Conservation (phyloP, 768 basidiomycete genomes). For the Termitomyces sp. region DNA sequence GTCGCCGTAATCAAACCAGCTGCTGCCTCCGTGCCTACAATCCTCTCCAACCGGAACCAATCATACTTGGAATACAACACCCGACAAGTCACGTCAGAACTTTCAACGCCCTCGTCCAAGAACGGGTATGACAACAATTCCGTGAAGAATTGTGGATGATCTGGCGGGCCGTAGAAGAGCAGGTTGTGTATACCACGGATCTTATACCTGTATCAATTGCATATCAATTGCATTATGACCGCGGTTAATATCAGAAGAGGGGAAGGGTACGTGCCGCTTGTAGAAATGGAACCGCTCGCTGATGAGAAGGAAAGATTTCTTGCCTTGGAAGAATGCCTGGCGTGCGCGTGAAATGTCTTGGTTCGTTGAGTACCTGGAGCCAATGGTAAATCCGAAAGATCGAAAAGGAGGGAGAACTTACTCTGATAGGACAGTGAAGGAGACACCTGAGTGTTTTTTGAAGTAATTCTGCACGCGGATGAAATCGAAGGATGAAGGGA, state of each 20-base stretch:
- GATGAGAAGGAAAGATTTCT: constrained; percentile 82
- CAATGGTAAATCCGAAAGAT: neutral
- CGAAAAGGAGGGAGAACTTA: constrained; percentile 28
- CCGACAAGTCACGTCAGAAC: constrained; percentile 77
- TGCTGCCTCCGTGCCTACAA: constrained; percentile 57
- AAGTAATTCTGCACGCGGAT: constrained; percentile 88
- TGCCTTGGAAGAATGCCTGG: constrained; percentile 87
- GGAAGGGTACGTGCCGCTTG: constrained; percentile 51
- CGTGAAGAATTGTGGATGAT: constrained; percentile 88
- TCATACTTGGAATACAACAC: constrained; percentile 89
- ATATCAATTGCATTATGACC: neutral
- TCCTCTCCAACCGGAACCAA: constrained; percentile 81
- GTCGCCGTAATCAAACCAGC: constrained; percentile 36
- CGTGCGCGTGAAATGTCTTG: constrained; percentile 93
- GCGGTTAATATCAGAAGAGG: neutral
- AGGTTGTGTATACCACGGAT: constrained; percentile 90
- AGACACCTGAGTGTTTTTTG: constrained; percentile 63
- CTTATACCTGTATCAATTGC: constrained; percentile 63
- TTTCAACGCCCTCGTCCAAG: constrained; percentile 84
- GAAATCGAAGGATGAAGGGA: constrained; percentile 97
- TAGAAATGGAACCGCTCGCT: constrained; percentile 99
- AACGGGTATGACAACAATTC: constrained; percentile 91
- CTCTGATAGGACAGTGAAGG: constrained; percentile 89
- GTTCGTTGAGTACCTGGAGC: constrained; percentile 79
- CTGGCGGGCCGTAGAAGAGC: constrained; percentile 90